These are phyloP conservation scores for Gypsophila paniculata DNA, from an alignment of 179 eudicot species.

Conservation along the genomic window DNA sequence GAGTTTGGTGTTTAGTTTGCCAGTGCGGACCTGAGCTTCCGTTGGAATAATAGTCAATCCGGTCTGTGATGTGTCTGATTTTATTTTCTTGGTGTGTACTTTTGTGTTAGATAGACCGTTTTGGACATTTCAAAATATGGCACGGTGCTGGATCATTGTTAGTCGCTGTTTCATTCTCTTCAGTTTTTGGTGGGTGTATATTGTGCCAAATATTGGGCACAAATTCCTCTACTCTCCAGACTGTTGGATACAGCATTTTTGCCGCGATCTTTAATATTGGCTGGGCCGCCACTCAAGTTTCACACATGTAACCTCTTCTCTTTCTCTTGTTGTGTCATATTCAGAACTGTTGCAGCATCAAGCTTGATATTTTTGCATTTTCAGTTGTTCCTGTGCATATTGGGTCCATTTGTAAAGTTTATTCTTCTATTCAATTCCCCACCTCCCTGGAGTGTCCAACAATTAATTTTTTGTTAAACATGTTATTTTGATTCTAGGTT, in stretches of 20 bases:
- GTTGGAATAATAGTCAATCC: background rate
- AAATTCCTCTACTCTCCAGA: conserved; percentile 54
- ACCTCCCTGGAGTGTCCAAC: too few relatives aligned
- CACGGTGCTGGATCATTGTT: conserved; percentile 84
- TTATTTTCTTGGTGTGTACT: conserved; percentile 2
- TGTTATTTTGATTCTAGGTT: background rate
- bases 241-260: conserved; percentile 78
- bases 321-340: background rate
- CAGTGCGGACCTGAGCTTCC: background rate
- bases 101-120: conserved; percentile 74
- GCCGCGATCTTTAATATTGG: conserved; percentile 89
- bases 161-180: conserved; percentile 91
- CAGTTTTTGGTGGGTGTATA: conserved; percentile 88
- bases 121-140: conserved; percentile 90
- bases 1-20: background rate
- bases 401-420: background rate
- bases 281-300: conserved; percentile 96
- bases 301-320: conserved; percentile 68
- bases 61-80: background rate
- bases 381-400: background rate
- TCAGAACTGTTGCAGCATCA: background rate
- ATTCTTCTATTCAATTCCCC: too few relatives aligned
- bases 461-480: background rate
- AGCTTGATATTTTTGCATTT: background rate
- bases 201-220: conserved; percentile 76